Evolutionary conservation across 2,329 filamentous ascomycete genomes (phyloP), one percentile per base, ranked within the genome.

Genomic region (Emergomyces pasteurianus): DNA sequence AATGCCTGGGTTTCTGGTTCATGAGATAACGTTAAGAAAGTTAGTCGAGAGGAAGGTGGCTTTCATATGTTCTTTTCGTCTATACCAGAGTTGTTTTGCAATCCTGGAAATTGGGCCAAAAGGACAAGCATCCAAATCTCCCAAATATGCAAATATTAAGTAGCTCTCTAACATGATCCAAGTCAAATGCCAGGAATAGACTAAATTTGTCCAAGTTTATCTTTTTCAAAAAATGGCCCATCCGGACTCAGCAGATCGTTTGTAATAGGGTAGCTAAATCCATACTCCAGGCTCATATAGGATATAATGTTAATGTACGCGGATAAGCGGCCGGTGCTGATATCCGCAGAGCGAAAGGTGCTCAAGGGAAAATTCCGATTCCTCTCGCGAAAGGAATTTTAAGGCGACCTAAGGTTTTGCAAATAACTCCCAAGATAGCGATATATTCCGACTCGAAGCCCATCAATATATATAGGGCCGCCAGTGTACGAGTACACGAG

Each of bases 11-110:
- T 69, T 58, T 5, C 57, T 63, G 0, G 68, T 69, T 3, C 62
- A 40, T 1, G 31, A 40, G 28, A 76, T 36, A 7, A 36, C 34
- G 34, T 36, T 42, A 1, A 42, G 49, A 61, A 72, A 75, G 2
- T 69, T 43, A 5, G 60, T 70, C 1, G 73, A 73, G 2, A 75
- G 67, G 0, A n/a, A n/a, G n/a, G n/a, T n/a, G n/a, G n/a, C n/a
- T n/a, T n/a, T n/a, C n/a, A n/a, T n/a, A n/a, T n/a, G n/a, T n/a
- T n/a, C n/a, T n/a, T n/a, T n/a, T n/a, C n/a, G n/a, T n/a, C n/a
- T n/a, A n/a, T n/a, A n/a, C n/a, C n/a, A n/a, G n/a, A n/a, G n/a
- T n/a, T n/a, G n/a, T n/a, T n/a, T n/a, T n/a, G n/a, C n/a, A 36
- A 9, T 36, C 34, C 7, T 7, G 34, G 9, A 36, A 43, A n/a